Percentiles rank a stretch among this genome's conserved stretches.
phyloP scores from a whole-genome alignment of 2,329 filamentous ascomycete species.

The Aspergillus alliaceus region DNA sequence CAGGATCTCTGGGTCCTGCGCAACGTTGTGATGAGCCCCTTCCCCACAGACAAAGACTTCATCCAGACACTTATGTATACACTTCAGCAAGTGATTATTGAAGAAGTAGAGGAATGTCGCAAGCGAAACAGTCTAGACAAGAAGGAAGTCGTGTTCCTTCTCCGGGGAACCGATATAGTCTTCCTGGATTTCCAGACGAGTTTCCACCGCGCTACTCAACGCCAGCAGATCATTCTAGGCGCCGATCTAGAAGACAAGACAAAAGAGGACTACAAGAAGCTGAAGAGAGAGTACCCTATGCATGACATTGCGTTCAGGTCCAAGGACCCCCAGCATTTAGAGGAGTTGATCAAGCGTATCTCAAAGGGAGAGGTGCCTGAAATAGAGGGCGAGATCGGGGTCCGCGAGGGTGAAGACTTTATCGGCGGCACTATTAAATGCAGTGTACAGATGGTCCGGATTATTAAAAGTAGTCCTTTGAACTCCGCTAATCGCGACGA shows the following conservation, averaged over 20 bases:
- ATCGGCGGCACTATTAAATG: neutral
- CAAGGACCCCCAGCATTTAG: rapidly evolving
- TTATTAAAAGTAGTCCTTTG: slow-evolving; percentile 33
- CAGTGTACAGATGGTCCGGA: slow-evolving; percentile 20
- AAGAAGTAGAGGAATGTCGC: slow-evolving; percentile 3
- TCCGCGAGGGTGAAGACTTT: neutral
- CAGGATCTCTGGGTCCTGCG: slow-evolving; percentile 47
- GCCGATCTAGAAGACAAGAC: neutral
- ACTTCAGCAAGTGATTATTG: slow-evolving; percentile 2
- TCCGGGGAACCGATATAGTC: slow-evolving; percentile 30
- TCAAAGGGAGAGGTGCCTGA: neutral
- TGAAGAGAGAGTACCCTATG: rapidly evolving
- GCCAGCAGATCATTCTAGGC: slow-evolving; percentile 37
- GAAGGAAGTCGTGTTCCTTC: neutral
- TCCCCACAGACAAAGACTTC: slow-evolving; percentile 18
- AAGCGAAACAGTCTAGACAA: neutral
- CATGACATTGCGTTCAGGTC: neutral
- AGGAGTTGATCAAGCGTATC: neutral
- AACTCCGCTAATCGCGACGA: slow-evolving; percentile 35
- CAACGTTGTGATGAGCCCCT: slow-evolving; percentile 49
- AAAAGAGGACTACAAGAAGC: neutral
- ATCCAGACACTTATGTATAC: neutral
- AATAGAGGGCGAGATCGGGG: too few relatives aligned
- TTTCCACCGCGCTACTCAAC: slow-evolving; percentile 44
- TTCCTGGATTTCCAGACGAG: slow-evolving; percentile 40